A percentile compares a stretch with the other conserved stretches of the same genome.
Evolutionary conservation across 2,329 filamentous ascomycete genomes (phyloP).

Genomic region (Aaosphaeria arxii): DNA sequence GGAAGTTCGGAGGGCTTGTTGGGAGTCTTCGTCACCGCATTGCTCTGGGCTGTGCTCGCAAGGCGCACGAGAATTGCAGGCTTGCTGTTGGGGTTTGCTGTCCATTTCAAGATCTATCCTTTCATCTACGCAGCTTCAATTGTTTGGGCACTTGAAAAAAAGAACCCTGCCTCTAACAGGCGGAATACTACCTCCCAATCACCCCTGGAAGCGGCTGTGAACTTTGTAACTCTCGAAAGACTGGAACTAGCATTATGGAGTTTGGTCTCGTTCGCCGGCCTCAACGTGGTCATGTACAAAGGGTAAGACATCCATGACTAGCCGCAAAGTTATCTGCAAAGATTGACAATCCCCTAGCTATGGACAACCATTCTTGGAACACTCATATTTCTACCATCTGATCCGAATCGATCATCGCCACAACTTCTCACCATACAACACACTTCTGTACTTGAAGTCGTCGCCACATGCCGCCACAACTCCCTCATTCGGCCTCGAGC

Average conservation of each 20-base stretch:
- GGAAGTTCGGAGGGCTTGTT: slow-evolving; percentile 91
- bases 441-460: slow-evolving; percentile 81
- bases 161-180: slow-evolving; percentile 18
- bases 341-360: slow-evolving; percentile 53
- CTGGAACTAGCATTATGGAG: slow-evolving; percentile 62
- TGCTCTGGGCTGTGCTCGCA: slow-evolving; percentile 78
- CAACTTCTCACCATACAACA: slow-evolving; percentile 97
- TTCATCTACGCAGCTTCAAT: slow-evolving; percentile 89
- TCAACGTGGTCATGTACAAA: slow-evolving; percentile 78
- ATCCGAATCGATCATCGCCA: slow-evolving; percentile 93
- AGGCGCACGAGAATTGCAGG: slow-evolving; percentile 65
- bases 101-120: slow-evolving; percentile 99
- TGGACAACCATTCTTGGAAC: slow-evolving; percentile 74
- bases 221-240: slow-evolving; percentile 41
- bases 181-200: not conserved
- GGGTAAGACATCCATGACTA: slow-evolving; percentile 52
- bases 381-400: slow-evolving; percentile 92
- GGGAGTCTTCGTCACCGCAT: slow-evolving; percentile 75
- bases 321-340: not conserved
- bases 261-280: slow-evolving; percentile 65
- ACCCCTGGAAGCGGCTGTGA: slow-evolving; percentile 8
- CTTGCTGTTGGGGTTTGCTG: slow-evolving; percentile 72
- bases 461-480: slow-evolving; percentile 44
- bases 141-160: slow-evolving; percentile 73
- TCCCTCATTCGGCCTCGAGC: slow-evolving; percentile 59